phyloP scores from a whole-genome alignment of 345 rosid species.

The Sonneratia caseolaris region DNA sequence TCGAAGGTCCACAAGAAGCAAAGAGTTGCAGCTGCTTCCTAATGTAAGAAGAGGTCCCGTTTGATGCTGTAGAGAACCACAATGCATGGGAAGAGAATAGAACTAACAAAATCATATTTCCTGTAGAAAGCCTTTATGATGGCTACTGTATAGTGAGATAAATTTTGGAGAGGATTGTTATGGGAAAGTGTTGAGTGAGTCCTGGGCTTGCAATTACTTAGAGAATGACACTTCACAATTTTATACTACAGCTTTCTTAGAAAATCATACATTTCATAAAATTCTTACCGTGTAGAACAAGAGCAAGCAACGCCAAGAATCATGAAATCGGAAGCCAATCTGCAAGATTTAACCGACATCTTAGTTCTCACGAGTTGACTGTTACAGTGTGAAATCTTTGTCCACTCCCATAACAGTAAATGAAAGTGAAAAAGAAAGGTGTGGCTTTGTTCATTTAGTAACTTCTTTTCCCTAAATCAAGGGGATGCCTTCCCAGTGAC shows the following conservation, averaged over 20 bases:
- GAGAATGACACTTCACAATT: too few species aligned
- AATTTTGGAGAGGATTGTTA: too few species aligned
- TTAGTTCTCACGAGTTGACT: not conserved
- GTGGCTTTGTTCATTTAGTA: not conserved
- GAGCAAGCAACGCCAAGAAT: not conserved
- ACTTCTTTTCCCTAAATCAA: slow-evolving; percentile 15
- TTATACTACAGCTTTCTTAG: not conserved
- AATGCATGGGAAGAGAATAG: not conserved
- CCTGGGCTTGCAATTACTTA: too few species aligned
- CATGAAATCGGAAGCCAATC: not conserved
- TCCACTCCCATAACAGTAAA: not conserved
- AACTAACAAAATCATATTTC: not conserved
- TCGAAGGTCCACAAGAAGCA: slow-evolving; percentile 56
- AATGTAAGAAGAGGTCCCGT: slow-evolving; percentile 24
- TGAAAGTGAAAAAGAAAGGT: not conserved
- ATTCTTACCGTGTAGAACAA: not conserved
- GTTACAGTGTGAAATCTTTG: not conserved
- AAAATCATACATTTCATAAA: not conserved
- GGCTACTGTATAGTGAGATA: not conserved
- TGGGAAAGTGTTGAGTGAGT: too few species aligned
- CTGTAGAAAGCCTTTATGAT: not conserved
- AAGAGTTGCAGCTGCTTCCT: slow-evolving; percentile 69
- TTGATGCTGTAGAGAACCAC: not conserved
- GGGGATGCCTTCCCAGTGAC: slow-evolving; percentile 68
- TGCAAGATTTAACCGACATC: not conserved